Conservation (phyloP, 148 eudicot genomes). For the Cornus suecica region DNA sequence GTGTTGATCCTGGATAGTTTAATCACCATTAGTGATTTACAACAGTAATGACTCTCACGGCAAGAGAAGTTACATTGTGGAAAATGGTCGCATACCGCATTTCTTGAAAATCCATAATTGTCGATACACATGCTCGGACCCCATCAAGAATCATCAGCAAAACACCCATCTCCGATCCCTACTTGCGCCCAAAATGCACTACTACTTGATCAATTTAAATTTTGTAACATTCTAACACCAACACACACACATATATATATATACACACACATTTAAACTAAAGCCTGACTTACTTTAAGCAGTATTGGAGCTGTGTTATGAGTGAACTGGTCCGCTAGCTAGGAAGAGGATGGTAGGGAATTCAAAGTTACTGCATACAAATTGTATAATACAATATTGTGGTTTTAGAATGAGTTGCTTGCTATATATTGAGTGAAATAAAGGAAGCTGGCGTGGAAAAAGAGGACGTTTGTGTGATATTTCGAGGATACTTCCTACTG, state of each 20-base stretch:
- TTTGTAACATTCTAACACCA: too few relatives aligned
- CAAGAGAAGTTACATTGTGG: slow-evolving; percentile 13
- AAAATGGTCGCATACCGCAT: slow-evolving; percentile 28
- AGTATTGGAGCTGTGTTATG: neutral
- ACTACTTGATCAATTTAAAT: too few relatives aligned
- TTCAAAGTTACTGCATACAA: neutral
- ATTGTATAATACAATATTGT: neutral
- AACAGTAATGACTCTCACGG: neutral
- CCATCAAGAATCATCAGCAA: slow-evolving; percentile 21
- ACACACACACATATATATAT: neutral
- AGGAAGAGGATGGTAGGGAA: neutral
- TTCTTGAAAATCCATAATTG: slow-evolving; percentile 40
- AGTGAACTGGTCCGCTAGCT: neutral
- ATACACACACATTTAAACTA: neutral
- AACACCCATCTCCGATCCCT: neutral
- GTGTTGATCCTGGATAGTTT: too few relatives aligned
- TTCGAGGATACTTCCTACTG: slow-evolving; percentile 11
- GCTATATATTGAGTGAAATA: too few relatives aligned
- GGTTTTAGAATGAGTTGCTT: too few relatives aligned
- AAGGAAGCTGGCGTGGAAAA: too few relatives aligned
- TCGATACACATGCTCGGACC: slow-evolving; percentile 15
- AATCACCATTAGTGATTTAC: too few relatives aligned
- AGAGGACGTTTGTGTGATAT: neutral
- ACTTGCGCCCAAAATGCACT: too few relatives aligned
- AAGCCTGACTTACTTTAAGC: neutral